These are phyloP conservation scores for Yamadazyma trypodendri DNA, from an alignment of 1,139 yeast species.

Conservation along the genomic window DNA sequence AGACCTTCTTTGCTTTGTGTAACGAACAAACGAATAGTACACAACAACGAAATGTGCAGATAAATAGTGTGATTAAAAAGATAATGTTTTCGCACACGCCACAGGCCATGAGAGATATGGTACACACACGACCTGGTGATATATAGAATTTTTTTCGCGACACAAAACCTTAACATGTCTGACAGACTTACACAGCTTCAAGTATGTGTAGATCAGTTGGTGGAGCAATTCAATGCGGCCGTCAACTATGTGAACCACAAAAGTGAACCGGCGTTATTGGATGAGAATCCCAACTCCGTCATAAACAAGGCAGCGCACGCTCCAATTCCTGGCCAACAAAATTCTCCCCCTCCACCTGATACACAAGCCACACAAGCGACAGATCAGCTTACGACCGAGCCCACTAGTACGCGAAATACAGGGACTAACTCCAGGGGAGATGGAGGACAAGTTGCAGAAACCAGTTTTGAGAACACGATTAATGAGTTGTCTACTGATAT, in stretches of 20 bases:
- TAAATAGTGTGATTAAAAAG: too few relatives aligned
- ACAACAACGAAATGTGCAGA: too few relatives aligned
- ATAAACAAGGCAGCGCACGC: constrained; percentile 45
- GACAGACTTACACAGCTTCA: constrained; percentile 93
- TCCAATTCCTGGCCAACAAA: constrained; percentile 39
- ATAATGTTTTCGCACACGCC: too few relatives aligned
- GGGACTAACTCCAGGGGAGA: constrained; percentile 15
- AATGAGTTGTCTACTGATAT: constrained; percentile 81
- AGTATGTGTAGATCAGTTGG: constrained; percentile 84
- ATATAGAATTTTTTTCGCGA: too few relatives aligned
- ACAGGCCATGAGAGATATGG: too few relatives aligned
- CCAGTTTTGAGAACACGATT: constrained; percentile 52
- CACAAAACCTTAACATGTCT: too few relatives aligned
- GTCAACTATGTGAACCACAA: constrained; percentile 73
- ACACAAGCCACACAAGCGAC: constrained; percentile 2
- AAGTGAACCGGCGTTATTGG: constrained; percentile 39
- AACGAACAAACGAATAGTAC: too few relatives aligned
- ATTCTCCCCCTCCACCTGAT: constrained; percentile 12
- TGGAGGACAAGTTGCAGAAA: constrained; percentile 19
- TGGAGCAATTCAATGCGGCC: constrained; percentile 90
- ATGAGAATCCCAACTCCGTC: constrained; percentile 38
- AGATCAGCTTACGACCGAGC: not conserved
- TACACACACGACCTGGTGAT: too few relatives aligned
- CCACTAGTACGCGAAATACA: constrained; percentile 7
- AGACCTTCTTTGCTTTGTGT: too few relatives aligned